phyloP scores from a whole-genome alignment of 164 flowering plant species.

The Piper betle region DNA sequence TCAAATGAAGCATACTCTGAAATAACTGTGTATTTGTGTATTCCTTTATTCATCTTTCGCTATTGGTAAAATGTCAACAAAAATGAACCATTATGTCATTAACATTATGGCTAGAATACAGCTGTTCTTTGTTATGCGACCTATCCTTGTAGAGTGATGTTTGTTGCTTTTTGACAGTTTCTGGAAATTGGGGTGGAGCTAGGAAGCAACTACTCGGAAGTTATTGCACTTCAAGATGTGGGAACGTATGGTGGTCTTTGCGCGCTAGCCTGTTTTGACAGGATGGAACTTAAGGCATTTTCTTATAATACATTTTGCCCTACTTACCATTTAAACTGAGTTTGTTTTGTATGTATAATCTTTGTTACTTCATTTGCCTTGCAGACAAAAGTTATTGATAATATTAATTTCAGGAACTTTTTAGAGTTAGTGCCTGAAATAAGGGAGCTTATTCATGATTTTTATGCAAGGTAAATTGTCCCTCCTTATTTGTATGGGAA shows the following conservation, averaged over 20 bases:
- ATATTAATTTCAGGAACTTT: constrained; percentile 80
- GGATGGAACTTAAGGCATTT: constrained; percentile 78
- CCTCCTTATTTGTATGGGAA: not conserved
- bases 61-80: not conserved
- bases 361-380: constrained; percentile 7
- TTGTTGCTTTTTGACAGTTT: constrained; percentile 39
- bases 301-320: not conserved
- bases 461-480: constrained; percentile 69
- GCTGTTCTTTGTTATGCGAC: not conserved
- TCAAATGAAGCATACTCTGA: no score
- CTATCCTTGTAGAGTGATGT: not conserved
- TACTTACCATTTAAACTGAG: not conserved
- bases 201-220: constrained; percentile 69
- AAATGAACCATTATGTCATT: not conserved
- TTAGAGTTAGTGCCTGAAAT: constrained; percentile 95
- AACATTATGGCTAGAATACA: not conserved
- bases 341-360: not conserved
- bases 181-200: constrained; percentile 74
- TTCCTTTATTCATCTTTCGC: no score
- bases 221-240: constrained; percentile 95
- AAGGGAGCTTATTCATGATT: constrained; percentile 89
- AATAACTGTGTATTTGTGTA: no score
- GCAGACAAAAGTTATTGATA: constrained; percentile 94
- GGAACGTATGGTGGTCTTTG: constrained; percentile 98
- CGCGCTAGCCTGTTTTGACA: constrained; percentile 96